A percentile compares a stretch with the other conserved stretches of the same genome.
Conservation (phyloP, 306 rosid species). For the Lathyrus oleraceus region DNA sequence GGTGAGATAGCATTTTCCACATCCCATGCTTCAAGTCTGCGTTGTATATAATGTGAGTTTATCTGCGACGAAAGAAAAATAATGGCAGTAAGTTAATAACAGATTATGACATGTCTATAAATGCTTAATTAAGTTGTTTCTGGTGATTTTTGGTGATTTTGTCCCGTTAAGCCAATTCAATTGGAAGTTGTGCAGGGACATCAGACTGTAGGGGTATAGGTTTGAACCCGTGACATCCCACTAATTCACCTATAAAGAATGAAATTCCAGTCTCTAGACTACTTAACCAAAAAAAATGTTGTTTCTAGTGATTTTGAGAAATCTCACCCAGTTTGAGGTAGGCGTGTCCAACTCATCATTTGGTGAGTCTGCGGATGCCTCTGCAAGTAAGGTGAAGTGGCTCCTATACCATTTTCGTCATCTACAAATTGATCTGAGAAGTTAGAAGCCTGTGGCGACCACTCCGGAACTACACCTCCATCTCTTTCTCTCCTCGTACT, state of each 20-base stretch:
- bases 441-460: constrained; percentile 83
- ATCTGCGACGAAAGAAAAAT: constrained; percentile 49
- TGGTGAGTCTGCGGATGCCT: constrained; percentile 95
- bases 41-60: constrained; percentile 39
- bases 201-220: too few species aligned
- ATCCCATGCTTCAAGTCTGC: constrained; percentile 39
- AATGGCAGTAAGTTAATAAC: constrained; percentile 1
- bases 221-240: too few species aligned
- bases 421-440: constrained; percentile 74
- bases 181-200: too few species aligned
- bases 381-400: constrained; percentile 77
- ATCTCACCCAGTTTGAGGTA: constrained; percentile 92
- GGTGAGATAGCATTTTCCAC: constrained; percentile 41
- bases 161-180: too few species aligned
- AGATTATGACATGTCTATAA: background rate
- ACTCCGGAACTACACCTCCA: constrained; percentile 85
- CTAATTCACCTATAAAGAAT: too few species aligned
- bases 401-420: constrained; percentile 73
- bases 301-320: constrained; percentile 9
- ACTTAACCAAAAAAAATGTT: background rate
- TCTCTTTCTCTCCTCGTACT: constrained; percentile 84
- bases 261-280: too few species aligned
- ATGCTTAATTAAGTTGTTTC: too few species aligned
- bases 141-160: too few species aligned
- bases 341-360: constrained; percentile 76